phyloP scores from a whole-genome alignment of 371 early-diverging fungal genomes.

The Syncephalastrum sp. region DNA sequence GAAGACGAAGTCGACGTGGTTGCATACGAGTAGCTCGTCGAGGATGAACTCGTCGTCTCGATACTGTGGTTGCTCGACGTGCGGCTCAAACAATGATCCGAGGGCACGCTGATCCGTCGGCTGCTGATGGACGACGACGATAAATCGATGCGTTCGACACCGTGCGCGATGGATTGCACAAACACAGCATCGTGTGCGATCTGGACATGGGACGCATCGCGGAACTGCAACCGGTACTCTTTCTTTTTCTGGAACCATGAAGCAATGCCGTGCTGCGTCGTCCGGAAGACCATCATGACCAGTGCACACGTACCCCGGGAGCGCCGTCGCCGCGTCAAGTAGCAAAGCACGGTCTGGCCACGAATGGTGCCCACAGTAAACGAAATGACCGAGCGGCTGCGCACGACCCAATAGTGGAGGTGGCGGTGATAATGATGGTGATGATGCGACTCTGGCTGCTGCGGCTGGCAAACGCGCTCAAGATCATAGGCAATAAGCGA shows the following conservation, averaged over 20 bases:
- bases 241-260: slow-evolving; percentile 8
- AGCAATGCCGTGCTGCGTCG: not conserved
- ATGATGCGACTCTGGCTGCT: not conserved
- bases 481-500: slow-evolving; percentile 20
- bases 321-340: slow-evolving; percentile 8
- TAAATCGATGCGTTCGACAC: slow-evolving; percentile 5
- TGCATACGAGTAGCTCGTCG: too few species aligned
- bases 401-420: slow-evolving; percentile 9
- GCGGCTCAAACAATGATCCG: too few species aligned
- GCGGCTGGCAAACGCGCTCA: not conserved
- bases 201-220: slow-evolving; percentile 9
- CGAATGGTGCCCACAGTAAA: slow-evolving; percentile 9
- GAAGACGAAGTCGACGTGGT: not conserved
- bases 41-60: too few species aligned
- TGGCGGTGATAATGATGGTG: slow-evolving; percentile 2
- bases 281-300: not conserved
- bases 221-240: slow-evolving; percentile 10
- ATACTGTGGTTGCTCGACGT: too few species aligned
- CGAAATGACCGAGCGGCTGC: slow-evolving; percentile 7
- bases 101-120: too few species aligned
- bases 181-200: slow-evolving; percentile 12
- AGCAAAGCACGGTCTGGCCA: slow-evolving; percentile 2
- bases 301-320: not conserved
- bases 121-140: too few species aligned
- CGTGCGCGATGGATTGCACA: slow-evolving; percentile 10